phyloP scores from a whole-genome alignment of 345 rosid genomes.

The Eucalyptus pauciflora region DNA sequence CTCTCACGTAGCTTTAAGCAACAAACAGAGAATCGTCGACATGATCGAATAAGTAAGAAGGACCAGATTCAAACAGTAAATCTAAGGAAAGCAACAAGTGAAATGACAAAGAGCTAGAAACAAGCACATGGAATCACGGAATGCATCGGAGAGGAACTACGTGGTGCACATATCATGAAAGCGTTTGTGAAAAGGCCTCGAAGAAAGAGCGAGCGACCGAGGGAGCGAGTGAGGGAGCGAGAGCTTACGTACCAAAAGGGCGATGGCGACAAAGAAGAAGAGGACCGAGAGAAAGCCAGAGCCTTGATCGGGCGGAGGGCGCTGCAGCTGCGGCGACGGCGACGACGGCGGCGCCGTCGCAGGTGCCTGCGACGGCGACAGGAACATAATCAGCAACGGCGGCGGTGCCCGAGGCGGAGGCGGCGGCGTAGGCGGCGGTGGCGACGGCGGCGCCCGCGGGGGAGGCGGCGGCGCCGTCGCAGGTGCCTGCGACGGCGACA shows the following conservation, averaged over 20 bases:
- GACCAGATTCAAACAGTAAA: not conserved
- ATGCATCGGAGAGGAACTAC: not conserved
- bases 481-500: too few relatives aligned
- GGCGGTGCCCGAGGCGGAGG: too few relatives aligned
- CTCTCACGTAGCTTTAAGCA: not conserved
- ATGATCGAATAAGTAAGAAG: not conserved
- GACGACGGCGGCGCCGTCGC: too few relatives aligned
- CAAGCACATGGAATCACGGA: not conserved
- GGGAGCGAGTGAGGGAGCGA: too few relatives aligned
- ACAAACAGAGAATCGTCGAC: not conserved
- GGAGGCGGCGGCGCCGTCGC: too few relatives aligned
- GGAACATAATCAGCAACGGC: too few relatives aligned
- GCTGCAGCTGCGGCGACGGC: not conserved
- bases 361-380: too few relatives aligned
- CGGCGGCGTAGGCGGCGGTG: too few relatives aligned
- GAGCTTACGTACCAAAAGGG: conserved; percentile 13
- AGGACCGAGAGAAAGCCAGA: conserved; percentile 18
- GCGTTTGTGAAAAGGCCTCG: not conserved
- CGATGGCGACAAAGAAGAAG: conserved; percentile 19
- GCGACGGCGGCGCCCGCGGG: too few relatives aligned
- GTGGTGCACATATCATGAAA: not conserved
- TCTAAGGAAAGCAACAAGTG: not conserved
- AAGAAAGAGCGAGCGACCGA: not conserved
- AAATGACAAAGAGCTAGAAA: not conserved
- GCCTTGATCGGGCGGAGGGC: conserved; percentile 13